Evolutionary conservation across 2,329 filamentous ascomycete genomes (phyloP), one percentile per base, ranked within the genome.

Genomic region (Blastomyces gilchristii): DNA sequence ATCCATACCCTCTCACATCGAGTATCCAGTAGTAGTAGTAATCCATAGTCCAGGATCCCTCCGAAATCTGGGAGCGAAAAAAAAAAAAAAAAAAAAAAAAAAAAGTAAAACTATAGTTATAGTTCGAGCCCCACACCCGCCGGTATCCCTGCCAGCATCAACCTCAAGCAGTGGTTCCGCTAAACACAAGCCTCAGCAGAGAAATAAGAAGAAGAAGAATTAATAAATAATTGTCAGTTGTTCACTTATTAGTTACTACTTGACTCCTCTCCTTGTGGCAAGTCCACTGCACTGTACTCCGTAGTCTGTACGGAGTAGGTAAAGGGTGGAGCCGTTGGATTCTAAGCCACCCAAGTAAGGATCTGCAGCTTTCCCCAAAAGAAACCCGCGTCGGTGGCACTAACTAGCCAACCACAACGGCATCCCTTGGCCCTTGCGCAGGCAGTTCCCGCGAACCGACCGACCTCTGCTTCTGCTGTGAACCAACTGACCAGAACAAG

Each of bases 331-430:
- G 54, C 54, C 54, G 54, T 57, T 57, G 37, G 37, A 39, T 34
- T 41, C 59, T 53, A 37, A 61, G 59, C 59, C 59, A 61, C 45
- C 59, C 31, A 61, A 61, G 59, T 61, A 43, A 53, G 45, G 59
- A 61, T 54, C 59, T 61, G 22, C 59, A 61, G 59, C 45, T 39
- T 52, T 61, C 45, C 45, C 59, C 43, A 39, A 54, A 53, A 16
- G 34, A 61, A 41, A 34, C 47, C 59, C 59, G 12, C 43, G 34
- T 41, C 37, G 47, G 58, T 60, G 58, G 25, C 58, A 22, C n/a
- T 22, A 22, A 49, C 41, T 60, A 41, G 41, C 58, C 58, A 50
- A 47, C 58, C 58, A 28, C 18, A 22, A 9, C 45, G 45, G 31
- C 3, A 34, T 25, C 58, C 11, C 58, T 34, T 43, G 58, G 28